phyloP scores from a whole-genome alignment of 1,284 basidiomycete genomes.

The Naganishia liquefaciens region DNA sequence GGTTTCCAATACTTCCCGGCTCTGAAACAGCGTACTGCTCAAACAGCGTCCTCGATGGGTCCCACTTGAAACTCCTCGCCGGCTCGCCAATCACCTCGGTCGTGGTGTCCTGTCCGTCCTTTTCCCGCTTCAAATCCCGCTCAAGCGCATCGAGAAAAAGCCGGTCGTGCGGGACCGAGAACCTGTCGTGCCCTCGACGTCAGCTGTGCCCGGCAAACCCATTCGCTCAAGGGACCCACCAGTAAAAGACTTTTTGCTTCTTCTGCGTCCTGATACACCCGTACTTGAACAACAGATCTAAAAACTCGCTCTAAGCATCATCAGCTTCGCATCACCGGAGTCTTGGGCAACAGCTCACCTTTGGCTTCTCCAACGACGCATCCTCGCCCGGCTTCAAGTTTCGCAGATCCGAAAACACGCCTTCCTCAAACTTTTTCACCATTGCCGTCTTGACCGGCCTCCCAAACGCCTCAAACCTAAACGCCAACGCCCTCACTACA shows the following conservation, averaged over 20 bases:
- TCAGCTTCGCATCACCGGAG: background rate
- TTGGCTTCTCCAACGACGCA: conserved; percentile 86
- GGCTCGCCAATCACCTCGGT: conserved; percentile 76
- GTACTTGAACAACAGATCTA: conserved; percentile 88
- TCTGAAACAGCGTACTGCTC: conserved; percentile 69
- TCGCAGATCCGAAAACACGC: conserved; percentile 83
- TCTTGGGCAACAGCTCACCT: conserved; percentile 59
- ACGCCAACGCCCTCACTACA: conserved; percentile 75
- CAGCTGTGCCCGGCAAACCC: background rate
- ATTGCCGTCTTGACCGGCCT: conserved; percentile 60
- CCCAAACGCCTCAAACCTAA: conserved; percentile 84
- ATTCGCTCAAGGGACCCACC: conserved; percentile 24
- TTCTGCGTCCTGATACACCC: conserved; percentile 94
- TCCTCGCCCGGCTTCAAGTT: conserved; percentile 89
- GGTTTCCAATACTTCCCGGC: conserved; percentile 35
- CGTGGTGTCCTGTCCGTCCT: conserved; percentile 79
- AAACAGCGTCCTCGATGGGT: conserved; percentile 76
- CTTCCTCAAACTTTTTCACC: conserved; percentile 91
- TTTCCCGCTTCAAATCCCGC: conserved; percentile 87
- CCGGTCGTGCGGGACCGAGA: conserved; percentile 87
- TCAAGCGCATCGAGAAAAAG: conserved; percentile 91
- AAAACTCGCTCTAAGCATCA: conserved; percentile 58
- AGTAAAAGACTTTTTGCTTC: conserved; percentile 74
- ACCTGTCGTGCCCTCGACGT: conserved; percentile 57
- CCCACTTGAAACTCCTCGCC: conserved; percentile 69